Evolutionary conservation across 2,329 filamentous ascomycete genomes (phyloP).

Genomic region (Diaporthe vexans): DNA sequence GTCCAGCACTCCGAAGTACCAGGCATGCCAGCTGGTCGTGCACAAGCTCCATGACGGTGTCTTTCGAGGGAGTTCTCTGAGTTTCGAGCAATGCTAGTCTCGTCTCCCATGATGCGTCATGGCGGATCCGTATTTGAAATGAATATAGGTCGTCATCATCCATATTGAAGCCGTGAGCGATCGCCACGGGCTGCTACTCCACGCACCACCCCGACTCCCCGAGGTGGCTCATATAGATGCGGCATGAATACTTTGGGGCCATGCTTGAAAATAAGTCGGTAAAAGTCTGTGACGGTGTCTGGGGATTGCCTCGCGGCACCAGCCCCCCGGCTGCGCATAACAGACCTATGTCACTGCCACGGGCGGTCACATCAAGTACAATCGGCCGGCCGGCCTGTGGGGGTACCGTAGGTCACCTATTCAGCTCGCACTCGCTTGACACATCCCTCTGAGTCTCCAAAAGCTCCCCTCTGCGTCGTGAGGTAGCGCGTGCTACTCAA

Average conservation of each 20-base stretch:
- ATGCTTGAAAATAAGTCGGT: neutral
- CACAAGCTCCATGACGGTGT: neutral
- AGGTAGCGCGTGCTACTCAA: slow-evolving; percentile 3
- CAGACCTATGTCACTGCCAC: neutral
- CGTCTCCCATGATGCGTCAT: neutral
- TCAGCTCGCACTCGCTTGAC: slow-evolving; percentile 24
- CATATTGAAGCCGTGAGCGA: neutral
- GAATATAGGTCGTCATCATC: neutral
- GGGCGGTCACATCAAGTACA: neutral
- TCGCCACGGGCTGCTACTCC: neutral
- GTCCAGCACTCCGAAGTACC: neutral
- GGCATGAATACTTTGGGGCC: neutral
- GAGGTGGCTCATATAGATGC: neutral
- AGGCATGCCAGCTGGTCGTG: neutral
- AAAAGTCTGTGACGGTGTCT: neutral
- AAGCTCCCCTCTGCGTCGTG: neutral
- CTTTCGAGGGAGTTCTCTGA: neutral
- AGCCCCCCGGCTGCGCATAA: neutral
- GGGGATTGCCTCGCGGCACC: neutral
- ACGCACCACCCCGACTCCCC: neutral
- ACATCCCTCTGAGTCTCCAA: neutral
- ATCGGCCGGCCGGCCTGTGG: neutral
- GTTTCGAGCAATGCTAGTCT: neutral
- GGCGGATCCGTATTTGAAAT: slow-evolving; percentile 3
- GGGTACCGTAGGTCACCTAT: neutral